Evolutionary conservation across 2,329 filamentous ascomycete genomes (phyloP), one percentile per base, ranked within the genome.

Genomic region (Clonostachys rhizophaga): DNA sequence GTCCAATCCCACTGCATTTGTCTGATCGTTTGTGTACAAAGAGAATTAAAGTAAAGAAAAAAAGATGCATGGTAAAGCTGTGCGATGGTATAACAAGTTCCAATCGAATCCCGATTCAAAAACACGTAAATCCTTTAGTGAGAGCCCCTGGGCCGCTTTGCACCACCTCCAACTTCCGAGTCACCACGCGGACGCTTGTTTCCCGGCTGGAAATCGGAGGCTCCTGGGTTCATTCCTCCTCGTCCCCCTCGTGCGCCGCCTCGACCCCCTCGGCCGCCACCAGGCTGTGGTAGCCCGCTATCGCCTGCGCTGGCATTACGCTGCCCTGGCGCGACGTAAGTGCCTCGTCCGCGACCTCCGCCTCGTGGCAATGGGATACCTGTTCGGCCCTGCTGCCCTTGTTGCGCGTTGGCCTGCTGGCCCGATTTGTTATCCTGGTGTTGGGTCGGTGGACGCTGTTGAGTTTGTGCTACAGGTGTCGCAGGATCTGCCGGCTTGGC

Each of bases 151-250:
- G 68, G 65, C 49, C 70, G 59, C 58, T 73, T 73, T 5, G 67
- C 68, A 17, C 69, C 69, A 16, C 61, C 68, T 5, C 66, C 68
- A 18, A 52, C 61, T 44, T 72, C 70, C 1, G 65, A 67, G 47
- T 83, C 79, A 43, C 81, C 78, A 46, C 79, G 68, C 13, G 76
- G 71, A 30, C 79, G 70, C 63, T 83, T 83, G 53, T 71, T 77
- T 5, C 79, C 78, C 9, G 76, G 74, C 40, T 81, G 78, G 54
- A 81, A 76, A 48, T 83, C 81, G 43, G 72, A 67, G 10, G 75
- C 79, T 12, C 64, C 65, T 1, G 74, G 71, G 52, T 78, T 83
- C 54, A 83, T 55, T 11, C 49, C 66, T 6, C 50, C 66, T 9
- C 47, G 47, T 11, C 63, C 63, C 20, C 68, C 68, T 39, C 68